Percentiles rank a stretch among this genome's conserved stretches.
phyloP scores from a whole-genome alignment of 2,329 filamentous ascomycete genomes.

The Fusarium armeniacum region DNA sequence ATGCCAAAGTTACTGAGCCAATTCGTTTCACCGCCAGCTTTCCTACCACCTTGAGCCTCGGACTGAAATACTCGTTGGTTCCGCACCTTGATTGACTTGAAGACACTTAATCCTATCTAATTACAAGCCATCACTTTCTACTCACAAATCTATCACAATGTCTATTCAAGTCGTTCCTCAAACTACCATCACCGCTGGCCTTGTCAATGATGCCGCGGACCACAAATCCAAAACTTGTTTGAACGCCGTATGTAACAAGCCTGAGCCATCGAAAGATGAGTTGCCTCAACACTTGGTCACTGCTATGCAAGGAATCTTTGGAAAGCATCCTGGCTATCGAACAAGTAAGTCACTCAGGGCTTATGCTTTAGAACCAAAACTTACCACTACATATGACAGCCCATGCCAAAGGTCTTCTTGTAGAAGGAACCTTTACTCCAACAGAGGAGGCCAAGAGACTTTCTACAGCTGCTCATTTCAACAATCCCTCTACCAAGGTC shows the following conservation, averaged over 20 bases:
- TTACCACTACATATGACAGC: neutral
- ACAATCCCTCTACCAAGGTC: slow-evolving; percentile 18
- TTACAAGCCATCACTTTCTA: neutral
- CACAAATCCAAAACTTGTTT: neutral
- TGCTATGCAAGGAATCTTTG: slow-evolving; percentile 9
- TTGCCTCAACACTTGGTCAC: neutral
- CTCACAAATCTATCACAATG: neutral
- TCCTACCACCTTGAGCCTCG: no score
- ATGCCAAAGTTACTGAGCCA: neutral
- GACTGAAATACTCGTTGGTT: neutral
- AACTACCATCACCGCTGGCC: neutral
- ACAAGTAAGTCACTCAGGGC: slow-evolving; percentile 1
- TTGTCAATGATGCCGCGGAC: neutral
- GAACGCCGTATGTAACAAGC: neutral
- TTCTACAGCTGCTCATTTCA: slow-evolving; percentile 29
- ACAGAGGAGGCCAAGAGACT: slow-evolving; percentile 24
- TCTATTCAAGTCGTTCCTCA: neutral
- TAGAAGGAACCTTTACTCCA: slow-evolving; percentile 26
- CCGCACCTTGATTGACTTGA: neutral
- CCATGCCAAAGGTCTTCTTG: slow-evolving; percentile 33
- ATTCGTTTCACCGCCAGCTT: neutral
- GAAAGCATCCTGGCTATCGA: slow-evolving; percentile 31
- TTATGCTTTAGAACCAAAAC: rapidly evolving
- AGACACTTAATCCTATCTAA: neutral
- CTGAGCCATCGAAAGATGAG: neutral